Conservation (phyloP, 163 green algal species). For the Smithsoniella earleae region DNA sequence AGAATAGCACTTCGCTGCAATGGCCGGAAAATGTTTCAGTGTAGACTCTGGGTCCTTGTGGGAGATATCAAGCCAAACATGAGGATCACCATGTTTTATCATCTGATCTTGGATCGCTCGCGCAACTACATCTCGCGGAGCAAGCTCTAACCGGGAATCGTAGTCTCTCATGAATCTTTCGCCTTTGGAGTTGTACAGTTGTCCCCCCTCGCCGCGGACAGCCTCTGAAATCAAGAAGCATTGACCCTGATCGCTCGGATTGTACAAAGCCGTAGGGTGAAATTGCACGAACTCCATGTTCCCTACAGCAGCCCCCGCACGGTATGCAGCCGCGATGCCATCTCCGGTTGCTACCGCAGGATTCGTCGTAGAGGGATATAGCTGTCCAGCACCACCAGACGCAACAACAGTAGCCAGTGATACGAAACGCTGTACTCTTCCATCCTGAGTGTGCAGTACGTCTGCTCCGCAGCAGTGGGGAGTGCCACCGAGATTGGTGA, state of each 20-base stretch:
- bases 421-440: constrained; percentile 55
- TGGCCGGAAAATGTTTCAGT: constrained; percentile 88
- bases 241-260: constrained; percentile 33
- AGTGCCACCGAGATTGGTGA: constrained; percentile 36
- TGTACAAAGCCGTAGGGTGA: constrained; percentile 67
- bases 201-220: constrained; percentile 83
- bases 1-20: constrained; percentile 56
- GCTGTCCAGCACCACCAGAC: constrained; percentile 80
- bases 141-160: constrained; percentile 81
- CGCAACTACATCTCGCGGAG: constrained; percentile 91
- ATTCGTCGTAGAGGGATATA: constrained; percentile 98
- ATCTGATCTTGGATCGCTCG: constrained; percentile 85
- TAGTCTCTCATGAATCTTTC: constrained; percentile 92
- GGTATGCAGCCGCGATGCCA: constrained; percentile 88
- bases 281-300: constrained; percentile 99
- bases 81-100: constrained; percentile 43
- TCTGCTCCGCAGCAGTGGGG: constrained; percentile 66
- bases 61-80: constrained; percentile 82
- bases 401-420: constrained; percentile 81
- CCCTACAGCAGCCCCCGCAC: constrained; percentile 64
- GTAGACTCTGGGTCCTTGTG: constrained; percentile 61
- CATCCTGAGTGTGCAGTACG: constrained; percentile 46
- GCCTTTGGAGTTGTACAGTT: constrained; percentile 64
- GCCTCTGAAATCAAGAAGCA: constrained; percentile 95
- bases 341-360: constrained; percentile 87